Percentiles rank a stretch among this genome's conserved stretches.
phyloP scores from a whole-genome alignment of 1,139 yeast species.

The Nakaseomyces uthaithaninus region DNA sequence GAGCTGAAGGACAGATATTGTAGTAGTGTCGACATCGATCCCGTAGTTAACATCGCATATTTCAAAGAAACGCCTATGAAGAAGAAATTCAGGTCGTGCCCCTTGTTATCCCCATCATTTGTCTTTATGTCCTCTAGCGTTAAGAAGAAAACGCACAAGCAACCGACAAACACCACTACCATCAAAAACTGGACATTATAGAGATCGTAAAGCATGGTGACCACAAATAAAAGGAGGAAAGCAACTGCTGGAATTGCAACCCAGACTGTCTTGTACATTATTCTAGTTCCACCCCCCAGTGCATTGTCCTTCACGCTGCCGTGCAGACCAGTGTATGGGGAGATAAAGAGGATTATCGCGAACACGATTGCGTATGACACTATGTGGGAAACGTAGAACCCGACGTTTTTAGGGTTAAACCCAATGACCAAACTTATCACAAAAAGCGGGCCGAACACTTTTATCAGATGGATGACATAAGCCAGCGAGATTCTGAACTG shows the following conservation, averaged over 20 bases:
- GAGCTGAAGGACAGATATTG: conserved; percentile 31
- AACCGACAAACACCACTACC: conserved; percentile 24
- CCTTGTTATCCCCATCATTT: conserved; percentile 11
- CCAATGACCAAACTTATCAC: neutral
- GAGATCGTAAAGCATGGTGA: conserved; percentile 10
- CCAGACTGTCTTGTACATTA: neutral
- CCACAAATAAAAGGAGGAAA: conserved; percentile 9
- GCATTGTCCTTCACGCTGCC: neutral
- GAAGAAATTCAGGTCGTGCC: conserved; percentile 7
- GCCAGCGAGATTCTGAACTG: neutral
- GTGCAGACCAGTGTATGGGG: neutral
- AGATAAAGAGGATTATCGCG: neutral
- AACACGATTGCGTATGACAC: conserved; percentile 3
- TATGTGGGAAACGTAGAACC: neutral
- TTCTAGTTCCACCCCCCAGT: neutral
- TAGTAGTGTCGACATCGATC: conserved; percentile 30
- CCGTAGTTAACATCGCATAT: conserved; percentile 15
- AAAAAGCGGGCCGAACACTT: neutral
- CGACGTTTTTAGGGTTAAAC: neutral
- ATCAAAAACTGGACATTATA: conserved; percentile 20
- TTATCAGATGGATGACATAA: neutral
- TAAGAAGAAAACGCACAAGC: conserved; percentile 21
- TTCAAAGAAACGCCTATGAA: conserved; percentile 22
- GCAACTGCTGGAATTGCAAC: conserved; percentile 6
- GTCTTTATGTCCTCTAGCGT: conserved; percentile 25